Evolutionary conservation across 768 basidiomycete genomes (phyloP).

Genomic region (Agaricus sinodeliciosus): DNA sequence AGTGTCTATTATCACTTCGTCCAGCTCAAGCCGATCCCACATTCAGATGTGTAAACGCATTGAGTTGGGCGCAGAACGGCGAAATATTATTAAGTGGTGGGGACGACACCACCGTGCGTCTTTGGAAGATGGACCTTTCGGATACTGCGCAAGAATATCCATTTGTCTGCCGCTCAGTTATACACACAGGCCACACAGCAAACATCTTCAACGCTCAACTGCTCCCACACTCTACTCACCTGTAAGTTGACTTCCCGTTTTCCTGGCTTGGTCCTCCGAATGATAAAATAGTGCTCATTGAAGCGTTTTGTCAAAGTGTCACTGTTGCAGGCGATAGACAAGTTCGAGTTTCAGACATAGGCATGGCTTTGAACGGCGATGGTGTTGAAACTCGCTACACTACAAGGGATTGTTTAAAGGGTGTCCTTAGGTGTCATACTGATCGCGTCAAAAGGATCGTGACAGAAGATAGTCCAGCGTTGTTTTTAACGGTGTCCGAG

Average conservation of each 20-base stretch:
- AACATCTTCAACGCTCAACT: constrained; percentile 86
- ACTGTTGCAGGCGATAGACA: constrained; percentile 73
- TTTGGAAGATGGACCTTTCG: constrained; percentile 65
- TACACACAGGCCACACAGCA: constrained; percentile 70
- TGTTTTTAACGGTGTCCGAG: constrained; percentile 78
- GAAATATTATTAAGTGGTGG: constrained; percentile 62
- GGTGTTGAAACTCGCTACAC: constrained; percentile 40
- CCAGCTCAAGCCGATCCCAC: background rate
- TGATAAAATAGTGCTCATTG: constrained; percentile 13
- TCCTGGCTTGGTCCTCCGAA: background rate
- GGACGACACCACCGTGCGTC: constrained; percentile 70
- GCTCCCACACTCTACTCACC: constrained; percentile 71
- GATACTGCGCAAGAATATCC: constrained; percentile 46
- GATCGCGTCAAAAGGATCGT: constrained; percentile 73
- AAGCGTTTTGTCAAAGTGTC: constrained; percentile 32
- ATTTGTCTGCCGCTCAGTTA: constrained; percentile 59
- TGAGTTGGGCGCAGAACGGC: constrained; percentile 67
- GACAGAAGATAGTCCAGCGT: constrained; percentile 71
- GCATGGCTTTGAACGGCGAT: constrained; percentile 29
- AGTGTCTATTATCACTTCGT: background rate
- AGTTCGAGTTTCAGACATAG: constrained; percentile 74
- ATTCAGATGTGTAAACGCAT: constrained; percentile 66
- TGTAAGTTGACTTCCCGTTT: constrained; percentile 38
- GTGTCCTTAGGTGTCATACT: constrained; percentile 61
- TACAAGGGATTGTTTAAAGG: constrained; percentile 40